Percentiles rank a stretch among this genome's conserved stretches.
Evolutionary conservation across 2,329 filamentous ascomycete genomes (phyloP).

Genomic region (Pyricularia sp.): DNA sequence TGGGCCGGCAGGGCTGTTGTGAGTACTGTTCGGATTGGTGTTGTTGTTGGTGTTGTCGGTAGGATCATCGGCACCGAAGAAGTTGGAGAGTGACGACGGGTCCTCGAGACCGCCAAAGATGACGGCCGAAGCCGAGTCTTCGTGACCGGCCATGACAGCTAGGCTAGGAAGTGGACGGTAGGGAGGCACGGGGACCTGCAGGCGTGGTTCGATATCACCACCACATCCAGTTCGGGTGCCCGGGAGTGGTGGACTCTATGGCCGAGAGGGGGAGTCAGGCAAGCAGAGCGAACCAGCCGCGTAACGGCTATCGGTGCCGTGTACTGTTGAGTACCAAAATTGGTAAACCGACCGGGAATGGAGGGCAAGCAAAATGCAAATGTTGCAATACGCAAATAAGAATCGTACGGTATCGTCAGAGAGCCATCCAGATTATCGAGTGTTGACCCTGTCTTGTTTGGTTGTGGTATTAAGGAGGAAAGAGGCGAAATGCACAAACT

Average conservation of each 20-base stretch:
- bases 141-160: conserved; percentile 3
- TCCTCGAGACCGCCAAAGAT: conserved; percentile 31
- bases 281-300: not conserved
- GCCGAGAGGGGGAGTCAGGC: not conserved
- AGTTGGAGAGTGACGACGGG: conserved; percentile 1
- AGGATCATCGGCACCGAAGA: conserved; percentile 2
- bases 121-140: conserved; percentile 13
- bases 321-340: not conserved
- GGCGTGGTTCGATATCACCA: conserved; percentile 6
- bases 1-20: not conserved
- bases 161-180: not conserved
- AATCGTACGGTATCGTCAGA: conserved; percentile 4
- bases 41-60: not conserved
- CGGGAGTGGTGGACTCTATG: not conserved
- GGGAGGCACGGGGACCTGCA: conserved; percentile 2
- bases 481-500: not conserved
- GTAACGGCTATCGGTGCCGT: conserved; percentile 1
- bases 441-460: conserved; percentile 2
- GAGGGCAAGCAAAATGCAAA: not conserved
- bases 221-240: not conserved
- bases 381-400: not conserved
- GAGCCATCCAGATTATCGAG: not conserved
- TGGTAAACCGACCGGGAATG: not conserved
- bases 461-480: not conserved
- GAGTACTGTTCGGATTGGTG: not conserved